Conservation (phyloP, 2,329 filamentous ascomycete species). For the Claviceps capensis region DNA sequence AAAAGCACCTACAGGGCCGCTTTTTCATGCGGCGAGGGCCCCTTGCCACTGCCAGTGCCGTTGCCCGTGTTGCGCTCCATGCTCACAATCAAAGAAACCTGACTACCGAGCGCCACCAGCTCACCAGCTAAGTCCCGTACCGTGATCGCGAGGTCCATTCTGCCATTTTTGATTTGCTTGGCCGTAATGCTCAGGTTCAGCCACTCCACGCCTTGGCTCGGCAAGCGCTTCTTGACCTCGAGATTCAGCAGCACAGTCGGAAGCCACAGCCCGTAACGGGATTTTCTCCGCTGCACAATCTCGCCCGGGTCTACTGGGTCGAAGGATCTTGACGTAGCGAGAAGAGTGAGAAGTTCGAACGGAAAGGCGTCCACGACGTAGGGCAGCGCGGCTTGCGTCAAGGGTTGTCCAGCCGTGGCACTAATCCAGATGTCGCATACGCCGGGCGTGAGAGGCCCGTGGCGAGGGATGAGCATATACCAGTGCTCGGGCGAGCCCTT, state of each 20-base stretch:
- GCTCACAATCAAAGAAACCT: slow-evolving; percentile 12
- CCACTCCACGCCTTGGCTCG: slow-evolving; percentile 53
- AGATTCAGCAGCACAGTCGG: slow-evolving; percentile 63
- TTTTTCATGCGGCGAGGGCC: not conserved
- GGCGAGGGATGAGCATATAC: no score
- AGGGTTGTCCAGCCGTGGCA: slow-evolving; percentile 32
- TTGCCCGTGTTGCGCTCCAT: slow-evolving; percentile 7
- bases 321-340: not conserved
- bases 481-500: slow-evolving; percentile 9
- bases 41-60: not conserved
- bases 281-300: not conserved
- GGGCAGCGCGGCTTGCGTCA: slow-evolving; percentile 48
- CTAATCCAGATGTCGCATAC: no score
- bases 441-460: no score
- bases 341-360: not conserved
- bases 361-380: slow-evolving; percentile 53
- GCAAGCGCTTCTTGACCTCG: slow-evolving; percentile 42
- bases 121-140: slow-evolving; percentile 32
- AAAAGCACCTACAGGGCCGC: not conserved
- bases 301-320: not conserved
- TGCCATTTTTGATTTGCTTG: slow-evolving; percentile 54
- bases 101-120: slow-evolving; percentile 16
- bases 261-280: slow-evolving; percentile 50
- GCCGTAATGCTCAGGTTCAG: slow-evolving; percentile 50
- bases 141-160: slow-evolving; percentile 60